A percentile compares a stretch with the other conserved stretches of the same genome.
Evolutionary conservation across 768 basidiomycete genomes (phyloP).

Genomic region (Phallus indusiatus): DNA sequence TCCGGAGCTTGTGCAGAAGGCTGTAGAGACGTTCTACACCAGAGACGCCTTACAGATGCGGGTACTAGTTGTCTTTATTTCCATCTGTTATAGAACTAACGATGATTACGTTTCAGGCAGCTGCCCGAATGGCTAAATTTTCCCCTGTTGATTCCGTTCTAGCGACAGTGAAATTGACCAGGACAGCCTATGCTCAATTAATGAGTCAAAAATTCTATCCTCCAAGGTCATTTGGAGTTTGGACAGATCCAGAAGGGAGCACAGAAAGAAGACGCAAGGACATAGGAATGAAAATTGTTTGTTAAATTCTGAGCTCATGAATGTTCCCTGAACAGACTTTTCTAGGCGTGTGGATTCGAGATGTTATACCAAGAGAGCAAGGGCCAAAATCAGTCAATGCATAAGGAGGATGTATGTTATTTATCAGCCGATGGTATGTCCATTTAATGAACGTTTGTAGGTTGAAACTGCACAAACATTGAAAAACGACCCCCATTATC

Average conservation of each 20-base stretch:
- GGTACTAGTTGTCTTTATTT: conserved; percentile 34
- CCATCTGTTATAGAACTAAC: not conserved
- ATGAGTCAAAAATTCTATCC: conserved; percentile 87
- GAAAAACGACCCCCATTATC: conserved; percentile 57
- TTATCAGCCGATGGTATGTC: not conserved
- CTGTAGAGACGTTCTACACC: conserved; percentile 90
- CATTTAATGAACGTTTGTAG: conserved; percentile 24
- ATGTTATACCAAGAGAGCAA: conserved; percentile 89
- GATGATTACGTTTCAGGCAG: conserved; percentile 43
- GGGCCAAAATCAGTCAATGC: conserved; percentile 46
- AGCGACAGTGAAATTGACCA: conserved; percentile 64
- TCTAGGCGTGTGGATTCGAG: conserved; percentile 88
- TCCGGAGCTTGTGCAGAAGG: conserved; percentile 71
- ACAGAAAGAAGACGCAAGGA: conserved; percentile 72
- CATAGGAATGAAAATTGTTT: conserved; percentile 87
- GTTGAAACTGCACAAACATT: conserved; percentile 57
- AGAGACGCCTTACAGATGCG: conserved; percentile 85
- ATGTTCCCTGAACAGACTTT: not conserved
- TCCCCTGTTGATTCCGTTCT: conserved; percentile 60
- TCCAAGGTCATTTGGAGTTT: conserved; percentile 79
- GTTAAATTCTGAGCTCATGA: not conserved
- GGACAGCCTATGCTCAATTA: conserved; percentile 91
- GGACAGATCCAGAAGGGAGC: conserved; percentile 51
- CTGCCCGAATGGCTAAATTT: conserved; percentile 85
- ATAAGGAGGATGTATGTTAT: not conserved